These are phyloP conservation scores for Aspergillus sp. DNA, from an alignment of 2,329 filamentous ascomycete species.

Conservation along the genomic window DNA sequence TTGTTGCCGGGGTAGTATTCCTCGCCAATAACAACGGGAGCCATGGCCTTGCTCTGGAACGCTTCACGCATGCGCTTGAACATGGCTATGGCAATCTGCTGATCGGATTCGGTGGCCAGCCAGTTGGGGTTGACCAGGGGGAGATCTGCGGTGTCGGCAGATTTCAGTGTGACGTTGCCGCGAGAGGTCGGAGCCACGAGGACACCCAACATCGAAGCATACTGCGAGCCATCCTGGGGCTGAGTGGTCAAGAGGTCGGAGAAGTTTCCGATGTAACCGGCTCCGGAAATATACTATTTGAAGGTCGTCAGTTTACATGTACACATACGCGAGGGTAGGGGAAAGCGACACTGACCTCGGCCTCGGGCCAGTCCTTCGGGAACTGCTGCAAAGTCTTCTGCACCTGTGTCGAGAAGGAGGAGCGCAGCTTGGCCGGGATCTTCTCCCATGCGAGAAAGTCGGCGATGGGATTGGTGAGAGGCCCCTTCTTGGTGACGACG, in stretches of 20 bases:
- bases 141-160: constrained; percentile 24
- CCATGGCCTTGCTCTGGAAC: constrained; percentile 29
- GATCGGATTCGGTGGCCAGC: constrained; percentile 42
- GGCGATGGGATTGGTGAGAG: constrained; percentile 24
- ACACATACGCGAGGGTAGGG: not conserved
- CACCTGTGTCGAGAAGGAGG: constrained; percentile 18
- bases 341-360: constrained; percentile 23
- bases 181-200: constrained; percentile 40
- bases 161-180: constrained; percentile 45
- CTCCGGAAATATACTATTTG: constrained; percentile 25
- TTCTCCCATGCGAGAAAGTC: constrained; percentile 36
- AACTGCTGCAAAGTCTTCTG: constrained; percentile 21
- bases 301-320: not conserved
- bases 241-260: constrained; percentile 18
- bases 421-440: constrained; percentile 23
- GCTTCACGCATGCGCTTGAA: constrained; percentile 46
- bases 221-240: constrained; percentile 24
- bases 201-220: constrained; percentile 25
- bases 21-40: constrained; percentile 32
- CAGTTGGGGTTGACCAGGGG: constrained; percentile 51
- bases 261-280: constrained; percentile 26
- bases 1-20: constrained; percentile 40
- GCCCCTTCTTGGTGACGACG: constrained; percentile 17
- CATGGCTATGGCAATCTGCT: constrained; percentile 44
- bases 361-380: constrained; percentile 38